phyloP scores from a whole-genome alignment of 2,329 filamentous ascomycete species.

The Cladosporium sp. region DNA sequence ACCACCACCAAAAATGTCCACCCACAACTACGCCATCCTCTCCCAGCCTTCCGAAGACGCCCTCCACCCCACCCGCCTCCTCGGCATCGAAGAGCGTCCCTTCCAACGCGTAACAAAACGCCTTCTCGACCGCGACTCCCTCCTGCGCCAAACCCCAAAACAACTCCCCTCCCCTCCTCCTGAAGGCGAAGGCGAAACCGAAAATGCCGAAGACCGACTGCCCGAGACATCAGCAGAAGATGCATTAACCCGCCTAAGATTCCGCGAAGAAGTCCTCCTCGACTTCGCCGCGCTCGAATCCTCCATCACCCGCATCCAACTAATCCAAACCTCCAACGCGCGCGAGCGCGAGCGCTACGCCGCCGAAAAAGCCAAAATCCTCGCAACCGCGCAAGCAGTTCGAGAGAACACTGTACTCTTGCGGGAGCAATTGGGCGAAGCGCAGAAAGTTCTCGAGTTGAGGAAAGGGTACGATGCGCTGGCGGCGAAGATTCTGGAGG shows the following conservation, averaged over 20 bases:
- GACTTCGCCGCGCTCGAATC: slow-evolving; percentile 88
- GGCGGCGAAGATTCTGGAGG: slow-evolving; percentile 81
- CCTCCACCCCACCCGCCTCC: slow-evolving; percentile 81
- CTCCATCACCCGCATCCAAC: slow-evolving; percentile 83
- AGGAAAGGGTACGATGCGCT: slow-evolving; percentile 86
- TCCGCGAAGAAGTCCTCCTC: slow-evolving; percentile 79
- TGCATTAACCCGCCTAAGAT: slow-evolving; percentile 46
- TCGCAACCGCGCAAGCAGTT: slow-evolving; percentile 74
- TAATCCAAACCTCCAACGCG: slow-evolving; percentile 79
- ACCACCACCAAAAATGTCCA: slow-evolving; percentile 3
- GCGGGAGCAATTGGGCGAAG: slow-evolving; percentile 72
- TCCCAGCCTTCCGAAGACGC: slow-evolving; percentile 52
- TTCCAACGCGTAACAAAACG: slow-evolving; percentile 87
- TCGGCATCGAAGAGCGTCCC: slow-evolving; percentile 88
- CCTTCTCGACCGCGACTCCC: slow-evolving; percentile 67
- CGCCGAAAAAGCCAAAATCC: slow-evolving; percentile 74
- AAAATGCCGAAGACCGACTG: neutral
- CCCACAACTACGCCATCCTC: slow-evolving; percentile 24
- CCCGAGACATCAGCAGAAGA: slow-evolving; percentile 35
- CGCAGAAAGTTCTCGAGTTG: slow-evolving; percentile 71
- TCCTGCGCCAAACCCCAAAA: slow-evolving; percentile 55
- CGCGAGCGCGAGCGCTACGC: slow-evolving; percentile 82
- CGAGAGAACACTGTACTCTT: slow-evolving; percentile 72
- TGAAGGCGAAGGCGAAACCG: slow-evolving; percentile 43
- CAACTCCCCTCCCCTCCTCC: slow-evolving; percentile 67